Evolutionary conservation across 2,329 filamentous ascomycete genomes (phyloP).

Genomic region (Diaporthe sp.): DNA sequence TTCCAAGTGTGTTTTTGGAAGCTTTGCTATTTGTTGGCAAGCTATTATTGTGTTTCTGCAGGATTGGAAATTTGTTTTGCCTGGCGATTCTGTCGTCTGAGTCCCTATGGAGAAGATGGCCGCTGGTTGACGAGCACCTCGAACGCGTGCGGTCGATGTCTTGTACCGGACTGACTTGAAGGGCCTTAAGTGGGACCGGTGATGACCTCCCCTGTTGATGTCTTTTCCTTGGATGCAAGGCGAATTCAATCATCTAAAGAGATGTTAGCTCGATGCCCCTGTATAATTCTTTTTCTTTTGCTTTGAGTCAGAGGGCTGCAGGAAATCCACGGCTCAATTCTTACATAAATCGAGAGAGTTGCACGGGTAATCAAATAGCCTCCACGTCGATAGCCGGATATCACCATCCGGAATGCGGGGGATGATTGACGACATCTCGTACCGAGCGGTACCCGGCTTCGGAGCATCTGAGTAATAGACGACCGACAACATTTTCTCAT

Average conservation of each 20-base stretch:
- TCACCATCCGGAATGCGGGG: slow-evolving; percentile 34
- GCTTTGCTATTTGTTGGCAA: too few relatives aligned
- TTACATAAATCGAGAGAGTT: not conserved
- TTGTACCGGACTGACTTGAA: not conserved
- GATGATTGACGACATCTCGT: slow-evolving; percentile 33
- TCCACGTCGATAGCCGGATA: not conserved
- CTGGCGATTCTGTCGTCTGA: not conserved
- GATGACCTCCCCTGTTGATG: too few relatives aligned
- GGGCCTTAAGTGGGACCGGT: not conserved
- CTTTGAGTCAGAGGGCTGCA: not conserved
- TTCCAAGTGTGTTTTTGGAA: not conserved
- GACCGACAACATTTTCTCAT: not conserved
- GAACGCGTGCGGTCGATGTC: too few relatives aligned
- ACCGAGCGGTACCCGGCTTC: not conserved
- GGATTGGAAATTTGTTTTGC: not conserved
- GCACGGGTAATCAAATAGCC: slow-evolving; percentile 5
- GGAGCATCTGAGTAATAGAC: not conserved
- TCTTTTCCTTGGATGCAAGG: not conserved
- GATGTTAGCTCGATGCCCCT: not conserved
- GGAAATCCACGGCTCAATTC: not conserved
- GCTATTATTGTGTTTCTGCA: not conserved
- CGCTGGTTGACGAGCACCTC: not conserved
- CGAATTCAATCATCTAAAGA: not conserved
- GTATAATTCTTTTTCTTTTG: not conserved
- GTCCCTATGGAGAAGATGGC: not conserved